Percentiles rank a stretch among this genome's conserved stretches.
phyloP scores from a whole-genome alignment of 2,329 filamentous ascomycete genomes.

The Aspergillus melleus region DNA sequence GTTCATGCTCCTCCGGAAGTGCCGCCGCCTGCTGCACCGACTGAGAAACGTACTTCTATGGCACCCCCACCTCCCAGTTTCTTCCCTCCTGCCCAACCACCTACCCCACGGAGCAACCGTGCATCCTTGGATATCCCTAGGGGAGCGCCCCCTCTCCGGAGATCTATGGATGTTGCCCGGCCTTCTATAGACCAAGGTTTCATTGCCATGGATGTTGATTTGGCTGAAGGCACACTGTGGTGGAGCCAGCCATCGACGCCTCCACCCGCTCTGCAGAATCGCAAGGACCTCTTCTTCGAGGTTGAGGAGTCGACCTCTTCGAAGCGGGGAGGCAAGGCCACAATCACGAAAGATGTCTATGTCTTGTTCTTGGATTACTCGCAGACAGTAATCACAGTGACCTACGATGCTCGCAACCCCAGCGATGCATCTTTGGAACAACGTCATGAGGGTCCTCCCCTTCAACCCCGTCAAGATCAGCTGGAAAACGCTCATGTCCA shows the following conservation, averaged over 20 bases:
- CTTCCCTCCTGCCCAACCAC: slow-evolving; percentile 40
- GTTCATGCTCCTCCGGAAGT: slow-evolving; percentile 34
- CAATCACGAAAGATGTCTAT: slow-evolving; percentile 76
- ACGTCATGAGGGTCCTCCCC: slow-evolving; percentile 79
- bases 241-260: slow-evolving; percentile 80
- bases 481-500: slow-evolving; percentile 81
- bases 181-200: slow-evolving; percentile 76
- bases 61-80: slow-evolving; percentile 47
- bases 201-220: slow-evolving; percentile 84
- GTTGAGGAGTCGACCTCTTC: slow-evolving; percentile 73
- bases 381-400: slow-evolving; percentile 81
- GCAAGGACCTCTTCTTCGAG: slow-evolving; percentile 81
- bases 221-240: slow-evolving; percentile 74
- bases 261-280: slow-evolving; percentile 77
- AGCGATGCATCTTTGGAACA: slow-evolving; percentile 76
- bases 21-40: slow-evolving; percentile 32
- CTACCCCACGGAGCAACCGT: slow-evolving; percentile 47
- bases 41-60: slow-evolving; percentile 45
- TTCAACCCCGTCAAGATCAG: slow-evolving; percentile 83
- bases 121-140: slow-evolving; percentile 67
- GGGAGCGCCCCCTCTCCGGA: slow-evolving; percentile 49
- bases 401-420: slow-evolving; percentile 73
- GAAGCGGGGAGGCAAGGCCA: slow-evolving; percentile 68
- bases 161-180: slow-evolving; percentile 74
- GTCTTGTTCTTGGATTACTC: slow-evolving; percentile 96